These are phyloP conservation scores for Penicillium paneum DNA, from an alignment of 2,329 filamentous ascomycete genomes.

Conservation along the genomic window DNA sequence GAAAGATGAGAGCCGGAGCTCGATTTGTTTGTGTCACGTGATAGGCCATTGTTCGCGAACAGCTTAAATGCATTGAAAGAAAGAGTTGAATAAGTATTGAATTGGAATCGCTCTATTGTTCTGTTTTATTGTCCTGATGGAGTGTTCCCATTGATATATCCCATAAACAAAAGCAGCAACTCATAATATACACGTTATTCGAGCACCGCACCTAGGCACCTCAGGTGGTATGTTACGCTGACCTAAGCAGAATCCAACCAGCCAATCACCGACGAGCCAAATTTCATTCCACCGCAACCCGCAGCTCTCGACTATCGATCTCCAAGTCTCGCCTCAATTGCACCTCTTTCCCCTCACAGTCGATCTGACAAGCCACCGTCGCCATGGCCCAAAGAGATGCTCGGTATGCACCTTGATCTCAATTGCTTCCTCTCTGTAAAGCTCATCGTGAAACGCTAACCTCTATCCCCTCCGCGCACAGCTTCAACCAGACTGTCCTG, in stretches of 20 bases:
- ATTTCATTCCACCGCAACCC: conserved; percentile 33
- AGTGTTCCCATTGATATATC: not conserved
- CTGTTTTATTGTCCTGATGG: not conserved
- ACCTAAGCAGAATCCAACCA: conserved; percentile 17
- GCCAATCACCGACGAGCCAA: conserved; percentile 36
- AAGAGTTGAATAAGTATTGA: not conserved
- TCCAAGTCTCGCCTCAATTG: conserved; percentile 23
- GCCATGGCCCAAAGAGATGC: conserved; percentile 34
- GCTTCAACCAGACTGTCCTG: conserved; percentile 91
- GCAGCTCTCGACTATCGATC: conserved; percentile 24
- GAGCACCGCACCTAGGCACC: conserved; percentile 1
- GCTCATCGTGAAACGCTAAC: conserved; percentile 18
- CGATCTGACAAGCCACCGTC: conserved; percentile 19
- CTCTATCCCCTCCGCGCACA: conserved; percentile 43
- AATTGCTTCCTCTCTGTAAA: not conserved
- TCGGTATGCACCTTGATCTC: conserved; percentile 24
- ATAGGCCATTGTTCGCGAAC: not conserved
- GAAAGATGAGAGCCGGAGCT: conserved; percentile 22
- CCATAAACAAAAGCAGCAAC: not conserved
- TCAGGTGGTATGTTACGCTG: conserved; percentile 3
- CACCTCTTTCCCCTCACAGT: conserved; percentile 11
- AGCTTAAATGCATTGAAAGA: not conserved
- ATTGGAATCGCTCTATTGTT: not conserved
- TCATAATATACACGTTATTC: not conserved
- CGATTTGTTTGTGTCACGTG: conserved; percentile 26